Base-by-base conservation (phyloP, 2,329 filamentous ascomycete genomes). In the Graphilbum sp. region DNA sequence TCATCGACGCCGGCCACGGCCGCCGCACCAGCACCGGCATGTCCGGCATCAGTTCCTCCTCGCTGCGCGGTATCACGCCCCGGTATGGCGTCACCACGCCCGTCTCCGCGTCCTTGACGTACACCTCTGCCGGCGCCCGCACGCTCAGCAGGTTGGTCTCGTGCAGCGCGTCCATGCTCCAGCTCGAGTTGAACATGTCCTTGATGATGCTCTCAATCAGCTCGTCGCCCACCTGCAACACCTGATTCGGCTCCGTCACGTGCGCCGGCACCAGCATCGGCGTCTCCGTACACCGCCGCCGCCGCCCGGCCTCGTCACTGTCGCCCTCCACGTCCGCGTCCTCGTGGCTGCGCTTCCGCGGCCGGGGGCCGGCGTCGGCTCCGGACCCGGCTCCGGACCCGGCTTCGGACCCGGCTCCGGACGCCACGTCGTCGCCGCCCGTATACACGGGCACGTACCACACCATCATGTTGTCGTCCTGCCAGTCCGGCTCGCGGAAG, bases 181-280 rank as follows among this genome's bases (percentile, higher is more conserved):
- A 90, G 40, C 68, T 60, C 0, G 80, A 86, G 47, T 82, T 67
- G 51, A 88, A 88, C 83, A 90, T 88, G 45, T 76, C 66, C 9
- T 64, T 64, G n/a, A 88, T 69, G 18, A 86, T 66, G 1, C 65
- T 59, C 38, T 73, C 66, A n/a, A 73, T 64, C 24, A 75, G 54
- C 24, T 66, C 52, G 43, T 70, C 63, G 41, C 66, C 55, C 5
- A 0, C 36, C 18, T 39, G 27, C 12, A 17, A 8, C n/a, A 36
- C 32, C 23, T 19, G 4, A 18, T 34, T 19, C 8, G 43, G 36
- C 27, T 7, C 5, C 11, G n/a, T 31, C 16, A 34, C 19, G 16
- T 9, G 5, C 18, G 21, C n/a, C 15, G 11, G 9, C 9, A 15
- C 27, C 12, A 13, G n/a, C 35, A n/a, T 36, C 7, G 13, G 15